These are phyloP conservation scores for Termitomyces heimii DNA, from an alignment of 768 basidiomycete genomes.

Conservation along the genomic window DNA sequence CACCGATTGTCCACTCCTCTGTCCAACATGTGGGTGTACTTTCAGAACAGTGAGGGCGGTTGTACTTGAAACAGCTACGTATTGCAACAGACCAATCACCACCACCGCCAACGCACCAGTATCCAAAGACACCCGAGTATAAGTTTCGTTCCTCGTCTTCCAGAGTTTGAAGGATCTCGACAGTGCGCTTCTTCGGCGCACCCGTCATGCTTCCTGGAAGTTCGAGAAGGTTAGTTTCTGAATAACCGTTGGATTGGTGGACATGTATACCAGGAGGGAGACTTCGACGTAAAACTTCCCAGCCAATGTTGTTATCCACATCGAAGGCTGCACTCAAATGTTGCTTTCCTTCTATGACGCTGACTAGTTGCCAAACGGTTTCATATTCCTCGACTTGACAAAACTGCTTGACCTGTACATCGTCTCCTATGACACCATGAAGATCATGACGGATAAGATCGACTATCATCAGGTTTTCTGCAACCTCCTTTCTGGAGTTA, in stretches of 20 bases:
- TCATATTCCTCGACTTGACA: conserved; percentile 88
- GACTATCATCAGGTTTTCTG: conserved; percentile 98
- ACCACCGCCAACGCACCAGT: conserved; percentile 83
- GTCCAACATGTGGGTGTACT: conserved; percentile 7
- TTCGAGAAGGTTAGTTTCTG: not conserved
- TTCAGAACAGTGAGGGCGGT: conserved; percentile 14
- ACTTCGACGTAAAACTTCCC: conserved; percentile 72
- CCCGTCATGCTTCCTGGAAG: conserved; percentile 90
- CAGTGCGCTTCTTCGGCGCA: conserved; percentile 90
- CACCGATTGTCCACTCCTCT: conserved; percentile 77
- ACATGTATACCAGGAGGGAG: conserved; percentile 70
- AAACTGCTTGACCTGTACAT: conserved; percentile 79
- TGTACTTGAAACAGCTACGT: conserved; percentile 82
- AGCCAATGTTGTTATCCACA: conserved; percentile 52
- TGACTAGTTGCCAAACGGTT: conserved; percentile 94
- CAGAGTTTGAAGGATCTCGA: conserved; percentile 80
- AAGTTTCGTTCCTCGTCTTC: conserved; percentile 69
- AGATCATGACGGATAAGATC: conserved; percentile 94
- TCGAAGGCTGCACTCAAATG: conserved; percentile 23
- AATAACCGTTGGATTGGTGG: not conserved
- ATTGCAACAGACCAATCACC: conserved; percentile 95
- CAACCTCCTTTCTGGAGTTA: conserved; percentile 82
- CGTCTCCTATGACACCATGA: conserved; percentile 74
- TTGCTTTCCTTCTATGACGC: conserved; percentile 75
- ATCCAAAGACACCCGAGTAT: conserved; percentile 93